Evolutionary conservation across 805 yeast species (phyloP).

Genomic region (Clavispora asparagi): DNA sequence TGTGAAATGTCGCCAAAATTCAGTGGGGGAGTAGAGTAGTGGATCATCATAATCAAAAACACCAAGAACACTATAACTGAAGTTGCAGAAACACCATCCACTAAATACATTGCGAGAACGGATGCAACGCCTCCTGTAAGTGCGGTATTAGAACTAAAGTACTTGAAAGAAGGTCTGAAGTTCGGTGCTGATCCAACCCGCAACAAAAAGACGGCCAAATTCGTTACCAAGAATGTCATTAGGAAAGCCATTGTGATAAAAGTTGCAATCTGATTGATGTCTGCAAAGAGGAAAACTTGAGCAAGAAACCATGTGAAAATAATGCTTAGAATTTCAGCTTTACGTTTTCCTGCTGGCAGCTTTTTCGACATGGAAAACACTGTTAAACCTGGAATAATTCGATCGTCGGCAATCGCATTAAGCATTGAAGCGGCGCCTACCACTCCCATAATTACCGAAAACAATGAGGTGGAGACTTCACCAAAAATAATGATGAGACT

Average conservation of each 20-base stretch:
- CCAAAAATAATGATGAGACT: constrained; percentile 72
- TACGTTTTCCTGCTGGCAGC: constrained; percentile 37
- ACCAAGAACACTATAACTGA: constrained; percentile 62
- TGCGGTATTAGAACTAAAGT: constrained; percentile 80
- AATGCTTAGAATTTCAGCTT: constrained; percentile 63
- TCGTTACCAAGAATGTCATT: constrained; percentile 93
- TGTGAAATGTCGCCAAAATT: constrained; percentile 99
- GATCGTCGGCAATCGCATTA: constrained; percentile 87
- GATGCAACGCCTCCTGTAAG: constrained; percentile 66
- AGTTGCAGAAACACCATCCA: constrained; percentile 86
- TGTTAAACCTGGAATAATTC: constrained; percentile 74
- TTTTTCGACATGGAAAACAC: constrained; percentile 40
- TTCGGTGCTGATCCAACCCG: constrained; percentile 95
- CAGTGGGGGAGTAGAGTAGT: constrained; percentile 88
- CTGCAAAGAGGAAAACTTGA: constrained; percentile 81
- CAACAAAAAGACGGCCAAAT: constrained; percentile 85
- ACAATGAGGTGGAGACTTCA: constrained; percentile 86
- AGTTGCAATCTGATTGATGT: constrained; percentile 90
- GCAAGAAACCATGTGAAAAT: constrained; percentile 75
- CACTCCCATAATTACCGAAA: constrained; percentile 91
- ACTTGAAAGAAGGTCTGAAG: constrained; percentile 91
- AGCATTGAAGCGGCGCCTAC: constrained; percentile 92
- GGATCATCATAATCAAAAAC: constrained; percentile 70
- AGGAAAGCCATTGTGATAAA: constrained; percentile 95
- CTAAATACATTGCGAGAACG: constrained; percentile 84